Base-by-base conservation (phyloP, 2,329 filamentous ascomycete species). In the Ascochyta rabiei region DNA sequence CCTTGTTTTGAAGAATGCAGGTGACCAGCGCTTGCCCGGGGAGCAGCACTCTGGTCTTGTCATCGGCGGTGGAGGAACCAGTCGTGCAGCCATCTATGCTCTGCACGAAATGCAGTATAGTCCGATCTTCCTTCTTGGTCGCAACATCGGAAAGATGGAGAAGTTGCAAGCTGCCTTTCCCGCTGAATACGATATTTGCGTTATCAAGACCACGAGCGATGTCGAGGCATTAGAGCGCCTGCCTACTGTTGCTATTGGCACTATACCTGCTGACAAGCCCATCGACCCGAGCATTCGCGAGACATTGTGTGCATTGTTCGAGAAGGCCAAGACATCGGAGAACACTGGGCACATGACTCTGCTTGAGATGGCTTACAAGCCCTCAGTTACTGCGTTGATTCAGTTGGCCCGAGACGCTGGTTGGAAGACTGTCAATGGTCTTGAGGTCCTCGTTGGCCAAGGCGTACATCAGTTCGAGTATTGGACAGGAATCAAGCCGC, bases 291-390 rank as follows among this genome's bases (percentile, higher is more conserved):
- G 76, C 10, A 87, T 96, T 75, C 82, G 84, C 19, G 85, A 87
- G 63, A 80, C 89, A 1, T 77, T 97, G 15, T 78, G 78, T 60
- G 66, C 74, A 3, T 73, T 87, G 53, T 84, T 87, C 59, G 69
- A 75, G 21, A 72, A 68, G 34, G 68, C 64, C 3, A 66, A 68
- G 57, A 56, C 60, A 43, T 42, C 50, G 5, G 54, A 60, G 12
- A 48, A 51, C 1, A 63, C 48, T 8, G 72, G 72, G 21, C 76
- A 76, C 46, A 75, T 75, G 6, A 76, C 95, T 12, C 77, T 98
- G 57, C 78, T 98, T 3, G 95, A 99, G 75, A 96, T 99, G 93
- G 93, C 95, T 2, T 99, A 99, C 76, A 96, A 93, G 76, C 95
- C 95, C 18, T 81, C 84, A 0, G 83, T 90, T 47, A 99, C 95